phyloP scores from a whole-genome alignment of 495 filamentous ascomycete species.

The Opeltia flavorubescens region DNA sequence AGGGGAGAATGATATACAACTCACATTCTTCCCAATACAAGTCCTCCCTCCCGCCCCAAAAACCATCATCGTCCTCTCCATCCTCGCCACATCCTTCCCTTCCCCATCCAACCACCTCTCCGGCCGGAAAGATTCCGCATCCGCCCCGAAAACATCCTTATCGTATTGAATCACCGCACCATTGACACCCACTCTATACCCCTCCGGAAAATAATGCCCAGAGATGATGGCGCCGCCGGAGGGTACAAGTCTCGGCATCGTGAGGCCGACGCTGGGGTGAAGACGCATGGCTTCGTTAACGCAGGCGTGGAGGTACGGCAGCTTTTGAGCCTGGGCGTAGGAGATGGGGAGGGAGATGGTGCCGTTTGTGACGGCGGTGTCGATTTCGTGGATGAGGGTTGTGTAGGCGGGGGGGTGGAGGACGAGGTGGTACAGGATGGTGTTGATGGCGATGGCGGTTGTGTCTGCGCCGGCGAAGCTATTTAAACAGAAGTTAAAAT shows the following conservation, averaged over 20 bases:
- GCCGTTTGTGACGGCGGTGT: slow-evolving; percentile 13
- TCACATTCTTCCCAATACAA: slow-evolving; percentile 63
- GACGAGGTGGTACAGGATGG: slow-evolving; percentile 36
- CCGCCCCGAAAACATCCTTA: slow-evolving; percentile 36
- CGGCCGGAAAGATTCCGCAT: slow-evolving; percentile 38
- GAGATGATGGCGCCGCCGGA: slow-evolving; percentile 3
- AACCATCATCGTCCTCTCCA: slow-evolving; percentile 24
- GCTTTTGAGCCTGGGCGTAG: slow-evolving; percentile 21
- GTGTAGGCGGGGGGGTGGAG: slow-evolving; percentile 29
- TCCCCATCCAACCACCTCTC: slow-evolving; percentile 40
- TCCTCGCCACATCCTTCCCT: slow-evolving; percentile 19
- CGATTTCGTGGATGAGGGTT: slow-evolving; percentile 39
- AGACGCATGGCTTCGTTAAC: slow-evolving; percentile 27
- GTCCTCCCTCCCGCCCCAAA: slow-evolving; percentile 54
- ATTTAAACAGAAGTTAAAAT: too few relatives aligned
- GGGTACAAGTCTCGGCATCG: slow-evolving; percentile 34
- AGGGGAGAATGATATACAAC: slow-evolving; percentile 12
- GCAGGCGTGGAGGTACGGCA: slow-evolving; percentile 29
- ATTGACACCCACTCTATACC: slow-evolving; percentile 12
- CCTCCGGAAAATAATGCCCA: slow-evolving; percentile 2
- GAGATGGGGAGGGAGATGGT: slow-evolving; percentile 8
- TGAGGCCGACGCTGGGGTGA: slow-evolving; percentile 48
- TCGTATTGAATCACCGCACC: slow-evolving; percentile 39
- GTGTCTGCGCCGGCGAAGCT: slow-evolving; percentile 35
- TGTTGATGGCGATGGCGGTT: slow-evolving; percentile 32